Percentiles rank a stretch among this genome's conserved stretches.
Conservation (phyloP, 106 monocot genomes). For the Hemerocallis citrina region DNA sequence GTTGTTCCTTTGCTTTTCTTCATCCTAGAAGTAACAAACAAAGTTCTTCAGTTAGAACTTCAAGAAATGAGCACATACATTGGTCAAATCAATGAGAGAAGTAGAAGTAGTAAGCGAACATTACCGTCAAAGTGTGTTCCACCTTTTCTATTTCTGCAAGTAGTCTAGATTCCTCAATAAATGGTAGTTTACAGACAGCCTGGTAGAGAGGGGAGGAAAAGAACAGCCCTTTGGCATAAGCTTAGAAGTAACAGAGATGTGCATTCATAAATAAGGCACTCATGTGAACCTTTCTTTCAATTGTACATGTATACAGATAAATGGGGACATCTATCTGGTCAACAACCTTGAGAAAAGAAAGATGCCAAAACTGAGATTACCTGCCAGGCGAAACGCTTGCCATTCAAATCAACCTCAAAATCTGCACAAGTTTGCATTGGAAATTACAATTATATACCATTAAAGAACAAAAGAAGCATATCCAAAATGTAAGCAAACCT, state of each 20-base stretch:
- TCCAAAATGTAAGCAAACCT: not conserved
- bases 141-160: constrained; percentile 24
- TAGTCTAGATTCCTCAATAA: constrained; percentile 25
- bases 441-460: not conserved
- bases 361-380: constrained; percentile 2
- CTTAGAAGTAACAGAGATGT: no score
- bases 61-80: no score
- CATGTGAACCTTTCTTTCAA: not conserved
- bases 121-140: no score
- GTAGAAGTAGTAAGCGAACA: not conserved
- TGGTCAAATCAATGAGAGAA: not conserved
- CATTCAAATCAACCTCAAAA: constrained; percentile 16
- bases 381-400: constrained; percentile 20
- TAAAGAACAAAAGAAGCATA: not conserved
- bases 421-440: constrained; percentile 2
- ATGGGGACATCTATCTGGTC: not conserved
- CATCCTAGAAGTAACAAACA: no score
- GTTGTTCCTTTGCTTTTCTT: no score
- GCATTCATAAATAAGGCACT: no score
- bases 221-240: no score
- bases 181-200: no score
- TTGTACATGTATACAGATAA: not conserved
- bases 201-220: no score
- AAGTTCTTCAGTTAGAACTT: no score
- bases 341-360: not conserved